Base-by-base conservation (phyloP, 2,329 filamentous ascomycete genomes). In the Ophiostoma novo-ulmi region DNA sequence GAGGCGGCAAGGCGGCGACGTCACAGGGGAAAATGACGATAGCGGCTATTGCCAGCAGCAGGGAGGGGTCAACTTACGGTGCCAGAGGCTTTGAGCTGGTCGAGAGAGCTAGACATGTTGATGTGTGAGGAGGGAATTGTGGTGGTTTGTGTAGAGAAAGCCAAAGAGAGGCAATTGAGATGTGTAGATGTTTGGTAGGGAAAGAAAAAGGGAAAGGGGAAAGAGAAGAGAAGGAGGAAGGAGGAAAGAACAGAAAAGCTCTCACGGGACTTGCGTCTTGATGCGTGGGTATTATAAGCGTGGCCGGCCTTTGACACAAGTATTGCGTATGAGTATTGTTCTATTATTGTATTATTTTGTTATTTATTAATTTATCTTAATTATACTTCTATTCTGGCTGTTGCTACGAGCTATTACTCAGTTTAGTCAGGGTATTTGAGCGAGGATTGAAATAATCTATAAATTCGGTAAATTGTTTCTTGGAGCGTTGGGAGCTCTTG, bases 61-160 rank as follows among this genome's bases (percentile, higher is more conserved):
- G 26, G 58, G 10, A 41, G 61, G 20, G 41, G 36, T 38, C 5
- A 20, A 91, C 92, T 83, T 87, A 97, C 93, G 79, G 95, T 99
- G 90, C 95, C 95, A 80, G 91, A 83, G 85, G 92, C 89, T 88
- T 99, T 99, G 82, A 99, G 89, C 85, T 98, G 94, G 78, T 98
- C 95, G 78, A 99, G 91, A 82, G 94, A 92, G 82, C 85, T 90
- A 82, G 92, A 83, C 94, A 97, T 97, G 67, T 75, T 82, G 75
- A 68, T 61, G 41, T 31, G 39, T 31, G 69, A 48, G 41, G 44
- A 61, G 22, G 68, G 41, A 73, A 72, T 71, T 31, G 70, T 71
- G 70, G 39, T 67, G 70, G 70, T 41, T 63, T 44, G 48, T 35
- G 38, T 35, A 44, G 61, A 41, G 20, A 35, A 38, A 31, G 35